Conservation (phyloP, 176 grass and related monocot genomes). For the Rhynchospora breviuscula region DNA sequence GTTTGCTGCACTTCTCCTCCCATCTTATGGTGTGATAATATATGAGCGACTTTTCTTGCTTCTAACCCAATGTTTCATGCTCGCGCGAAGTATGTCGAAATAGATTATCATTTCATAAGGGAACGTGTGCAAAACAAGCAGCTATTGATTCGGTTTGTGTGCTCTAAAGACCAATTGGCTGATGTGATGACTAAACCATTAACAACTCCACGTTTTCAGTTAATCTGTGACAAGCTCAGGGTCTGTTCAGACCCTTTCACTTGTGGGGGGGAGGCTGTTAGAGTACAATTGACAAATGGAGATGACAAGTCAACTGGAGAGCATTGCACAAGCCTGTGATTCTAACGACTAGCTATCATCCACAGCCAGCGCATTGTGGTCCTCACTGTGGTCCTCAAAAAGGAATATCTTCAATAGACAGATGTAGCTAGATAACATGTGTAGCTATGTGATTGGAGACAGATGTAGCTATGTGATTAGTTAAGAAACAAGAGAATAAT, state of each 20-base stretch:
- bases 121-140: neutral
- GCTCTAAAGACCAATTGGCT: neutral
- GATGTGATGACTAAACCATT: neutral
- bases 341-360: no score
- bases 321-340: no score
- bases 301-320: no score
- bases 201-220: neutral
- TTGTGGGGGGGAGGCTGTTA: neutral
- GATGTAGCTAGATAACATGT: no score
- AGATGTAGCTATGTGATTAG: no score
- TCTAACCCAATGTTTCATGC: slow-evolving; percentile 13
- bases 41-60: neutral
- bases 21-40: slow-evolving; percentile 10
- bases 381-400: no score
- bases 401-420: no score
- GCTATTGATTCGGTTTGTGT: neutral
- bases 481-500: no score
- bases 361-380: no score
- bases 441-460: no score
- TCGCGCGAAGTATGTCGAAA: slow-evolving; percentile 11
- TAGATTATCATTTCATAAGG: slow-evolving; percentile 20
- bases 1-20: neutral
- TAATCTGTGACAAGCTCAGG: neutral
- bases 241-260: neutral
- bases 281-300: no score